Evolutionary conservation across 2,329 filamentous ascomycete genomes (phyloP).

Genomic region (Eurotiales sp.): DNA sequence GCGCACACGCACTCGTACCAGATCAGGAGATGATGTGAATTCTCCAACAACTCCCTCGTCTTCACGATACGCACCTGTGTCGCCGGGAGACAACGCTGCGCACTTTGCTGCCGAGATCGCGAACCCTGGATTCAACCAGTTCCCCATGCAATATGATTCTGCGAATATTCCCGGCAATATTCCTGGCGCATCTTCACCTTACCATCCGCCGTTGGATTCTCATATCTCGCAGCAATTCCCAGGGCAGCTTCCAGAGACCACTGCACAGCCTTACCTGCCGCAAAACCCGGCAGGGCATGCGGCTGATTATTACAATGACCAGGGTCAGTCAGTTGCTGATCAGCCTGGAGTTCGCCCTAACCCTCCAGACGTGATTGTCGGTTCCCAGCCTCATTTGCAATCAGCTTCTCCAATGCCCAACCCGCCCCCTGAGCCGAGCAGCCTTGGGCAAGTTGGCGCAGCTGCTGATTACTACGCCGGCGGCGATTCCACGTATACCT

Average conservation of each 20-base stretch:
- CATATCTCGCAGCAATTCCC: slow-evolving; percentile 58
- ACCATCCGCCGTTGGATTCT: slow-evolving; percentile 36
- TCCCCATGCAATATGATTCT: slow-evolving; percentile 30
- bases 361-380: slow-evolving; percentile 51
- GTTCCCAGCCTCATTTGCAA: slow-evolving; percentile 55
- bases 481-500: slow-evolving; percentile 9
- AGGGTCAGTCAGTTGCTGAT: slow-evolving; percentile 55
- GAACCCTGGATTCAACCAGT: slow-evolving; percentile 31
- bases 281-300: slow-evolving; percentile 51
- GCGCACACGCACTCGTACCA: slow-evolving; percentile 26
- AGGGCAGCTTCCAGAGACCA: slow-evolving; percentile 41
- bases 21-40: slow-evolving; percentile 27
- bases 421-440: slow-evolving; percentile 58
- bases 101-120: slow-evolving; percentile 29
- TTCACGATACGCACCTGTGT: slow-evolving; percentile 19
- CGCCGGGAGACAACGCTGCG: slow-evolving; percentile 22
- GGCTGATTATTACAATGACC: slow-evolving; percentile 61
- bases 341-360: slow-evolving; percentile 59
- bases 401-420: slow-evolving; percentile 49
- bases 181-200: slow-evolving; percentile 22
- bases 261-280: slow-evolving; percentile 45
- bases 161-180: slow-evolving; percentile 20
- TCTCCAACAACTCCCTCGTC: slow-evolving; percentile 13
- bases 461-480: slow-evolving; percentile 55
- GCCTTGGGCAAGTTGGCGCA: slow-evolving; percentile 41